These are phyloP conservation scores for Spiraea crenata DNA, from an alignment of 331 rosid species.

Conservation along the genomic window DNA sequence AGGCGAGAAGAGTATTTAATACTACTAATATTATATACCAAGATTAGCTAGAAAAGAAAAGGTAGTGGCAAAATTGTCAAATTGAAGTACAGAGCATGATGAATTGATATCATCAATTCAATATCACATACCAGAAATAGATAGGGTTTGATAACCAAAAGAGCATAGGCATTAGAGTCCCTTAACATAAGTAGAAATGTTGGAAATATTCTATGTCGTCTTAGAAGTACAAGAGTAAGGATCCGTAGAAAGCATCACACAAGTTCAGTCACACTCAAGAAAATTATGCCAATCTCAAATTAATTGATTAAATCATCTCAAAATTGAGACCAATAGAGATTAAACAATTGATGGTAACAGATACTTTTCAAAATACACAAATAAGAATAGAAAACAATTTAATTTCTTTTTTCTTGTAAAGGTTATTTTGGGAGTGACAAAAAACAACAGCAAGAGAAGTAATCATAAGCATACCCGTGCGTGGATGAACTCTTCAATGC, in stretches of 20 bases:
- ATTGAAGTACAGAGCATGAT: neutral
- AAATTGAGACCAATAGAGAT: neutral
- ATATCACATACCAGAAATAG: neutral
- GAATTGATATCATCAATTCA: neutral
- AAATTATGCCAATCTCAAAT: neutral
- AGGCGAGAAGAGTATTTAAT: neutral
- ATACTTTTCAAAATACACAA: neutral
- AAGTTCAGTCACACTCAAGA: neutral
- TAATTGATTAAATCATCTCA: too few species aligned
- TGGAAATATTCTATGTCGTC: neutral
- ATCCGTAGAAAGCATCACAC: neutral
- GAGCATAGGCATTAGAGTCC: neutral
- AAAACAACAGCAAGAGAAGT: neutral
- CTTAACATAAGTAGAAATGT: neutral
- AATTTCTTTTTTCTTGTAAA: too few species aligned
- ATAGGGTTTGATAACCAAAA: neutral
- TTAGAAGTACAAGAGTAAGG: neutral
- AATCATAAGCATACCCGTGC: conserved; percentile 54
- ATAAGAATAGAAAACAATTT: neutral
- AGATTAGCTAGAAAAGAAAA: neutral
- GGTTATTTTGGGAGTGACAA: neutral
- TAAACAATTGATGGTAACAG: neutral
- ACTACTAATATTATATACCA: neutral
- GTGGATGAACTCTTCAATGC: conserved; percentile 84
- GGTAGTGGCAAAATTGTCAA: neutral